Base-by-base conservation (phyloP, 2,329 filamentous ascomycete genomes). In the Aureobasidium sp. region DNA sequence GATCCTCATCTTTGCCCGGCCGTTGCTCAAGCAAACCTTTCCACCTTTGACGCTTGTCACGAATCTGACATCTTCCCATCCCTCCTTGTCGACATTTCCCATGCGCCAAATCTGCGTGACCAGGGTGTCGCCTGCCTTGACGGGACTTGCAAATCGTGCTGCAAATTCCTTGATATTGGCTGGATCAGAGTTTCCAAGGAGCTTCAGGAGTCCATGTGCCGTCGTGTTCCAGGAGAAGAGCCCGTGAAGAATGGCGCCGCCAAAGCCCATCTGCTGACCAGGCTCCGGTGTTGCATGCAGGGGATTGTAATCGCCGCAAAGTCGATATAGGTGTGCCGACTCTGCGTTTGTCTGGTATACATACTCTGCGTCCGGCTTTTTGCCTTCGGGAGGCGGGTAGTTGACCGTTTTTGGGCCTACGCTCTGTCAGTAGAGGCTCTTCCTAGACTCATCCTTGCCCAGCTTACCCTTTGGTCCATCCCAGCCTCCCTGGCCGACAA, bases 301-400 rank as follows among this genome's bases (percentile, higher is more conserved):
- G 24, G 90, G 90, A 74, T 95, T 95, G 72, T 95, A 95, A 73
- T 95, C 90, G 60, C 90, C 90, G 63, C 95, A 95, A 47, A 95
- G 79, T 39, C 51, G 45, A 19, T 93, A 93, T 53, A 93, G 74
- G 58, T 86, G 79, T 7, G 88, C 81, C 4, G 87, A 87, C 72
- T 90, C 82, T 50, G 74, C 65, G 22, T 74, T 86, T 4, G 86
- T 89, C 70, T 89, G 84, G 62, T 85, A 79, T 62, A 80, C 79
- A 60, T 86, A 79, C 5, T 82, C 78, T 38, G 75, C 79, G 70
- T 94, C 88, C 14, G 90, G 86, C 47, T 75, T 72, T 71, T 82
- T 81, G 58, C 77, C 84, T 66, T 84, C 73, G 6, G 89, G 89
- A 5, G 88, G 85, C 6, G 87, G 85, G 73, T 81, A 95, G 72